A percentile compares a stretch with the other conserved stretches of the same genome.
Evolutionary conservation across 768 basidiomycete genomes (phyloP).

Genomic region (Mycena albidolilacea): DNA sequence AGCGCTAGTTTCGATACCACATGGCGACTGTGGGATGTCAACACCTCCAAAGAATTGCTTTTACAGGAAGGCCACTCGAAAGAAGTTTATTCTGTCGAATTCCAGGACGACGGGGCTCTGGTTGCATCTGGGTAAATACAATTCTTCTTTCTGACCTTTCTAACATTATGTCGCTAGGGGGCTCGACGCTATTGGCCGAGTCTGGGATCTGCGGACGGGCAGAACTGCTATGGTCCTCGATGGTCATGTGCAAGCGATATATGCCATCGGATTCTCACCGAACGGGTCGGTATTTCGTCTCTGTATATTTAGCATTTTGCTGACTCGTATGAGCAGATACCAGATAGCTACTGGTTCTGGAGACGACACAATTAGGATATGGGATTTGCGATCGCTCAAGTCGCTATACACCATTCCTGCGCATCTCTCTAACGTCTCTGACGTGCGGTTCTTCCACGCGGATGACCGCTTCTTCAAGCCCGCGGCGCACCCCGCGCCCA

Average conservation of each 20-base stretch:
- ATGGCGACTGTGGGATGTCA: conserved; percentile 97
- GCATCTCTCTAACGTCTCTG: conserved; percentile 94
- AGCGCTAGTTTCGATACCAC: conserved; percentile 98
- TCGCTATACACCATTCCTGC: conserved; percentile 97
- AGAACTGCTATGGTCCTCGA: conserved; percentile 98
- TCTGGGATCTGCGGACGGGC: conserved; percentile 97
- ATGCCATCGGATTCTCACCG: conserved; percentile 92
- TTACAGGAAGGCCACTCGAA: conserved; percentile 98
- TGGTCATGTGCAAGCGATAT: conserved; percentile 95
- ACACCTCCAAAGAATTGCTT: conserved; percentile 83
- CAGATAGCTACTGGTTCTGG: conserved; percentile 98
- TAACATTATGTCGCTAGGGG: conserved; percentile 67
- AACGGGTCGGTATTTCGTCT: conserved; percentile 79
- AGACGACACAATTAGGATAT: conserved; percentile 98
- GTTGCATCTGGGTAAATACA: conserved; percentile 89
- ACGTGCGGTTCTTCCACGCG: conserved; percentile 93
- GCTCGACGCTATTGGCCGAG: conserved; percentile 95
- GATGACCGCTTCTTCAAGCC: conserved; percentile 67
- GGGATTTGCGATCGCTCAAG: conserved; percentile 96
- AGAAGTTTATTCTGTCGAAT: conserved; percentile 96
- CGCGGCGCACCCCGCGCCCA: conserved; percentile 49
- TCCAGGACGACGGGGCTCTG: conserved; percentile 95
- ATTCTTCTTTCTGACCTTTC: not conserved
- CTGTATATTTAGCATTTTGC: conserved; percentile 11
- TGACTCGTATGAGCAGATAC: conserved; percentile 68